Percentiles rank a stretch among this genome's conserved stretches.
Conservation (phyloP, 2,329 filamentous ascomycete genomes). For the Aspergillus candidus region DNA sequence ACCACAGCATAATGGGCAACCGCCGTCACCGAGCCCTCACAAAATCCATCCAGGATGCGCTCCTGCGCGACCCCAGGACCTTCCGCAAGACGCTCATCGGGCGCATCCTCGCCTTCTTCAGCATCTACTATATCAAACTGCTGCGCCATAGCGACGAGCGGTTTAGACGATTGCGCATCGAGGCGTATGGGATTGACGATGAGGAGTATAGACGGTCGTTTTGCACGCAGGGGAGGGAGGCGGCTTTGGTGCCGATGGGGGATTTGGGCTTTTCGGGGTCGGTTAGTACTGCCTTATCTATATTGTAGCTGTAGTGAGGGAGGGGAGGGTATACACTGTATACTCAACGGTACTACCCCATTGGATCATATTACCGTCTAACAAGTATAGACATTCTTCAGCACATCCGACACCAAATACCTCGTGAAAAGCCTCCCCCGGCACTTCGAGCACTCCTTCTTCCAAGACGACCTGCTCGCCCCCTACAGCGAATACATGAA, state of each 20-base stretch:
- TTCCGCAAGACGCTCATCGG: slow-evolving; percentile 33
- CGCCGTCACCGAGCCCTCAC: slow-evolving; percentile 21
- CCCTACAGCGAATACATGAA: slow-evolving; percentile 62
- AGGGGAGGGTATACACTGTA: no score
- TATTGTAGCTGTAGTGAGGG: not conserved
- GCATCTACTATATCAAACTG: slow-evolving; percentile 46
- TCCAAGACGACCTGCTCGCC: slow-evolving; percentile 58
- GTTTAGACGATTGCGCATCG: slow-evolving; percentile 48
- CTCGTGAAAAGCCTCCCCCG: slow-evolving; percentile 67
- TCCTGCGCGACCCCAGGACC: slow-evolving; percentile 23
- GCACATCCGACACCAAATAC: slow-evolving; percentile 59
- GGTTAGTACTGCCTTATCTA: slow-evolving; percentile 26
- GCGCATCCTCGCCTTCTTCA: slow-evolving; percentile 50
- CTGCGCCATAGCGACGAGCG: slow-evolving; percentile 42
- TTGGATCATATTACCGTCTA: not conserved
- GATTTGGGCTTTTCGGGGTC: slow-evolving; percentile 71
- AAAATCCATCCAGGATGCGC: slow-evolving; percentile 27
- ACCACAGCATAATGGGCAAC: slow-evolving; percentile 15
- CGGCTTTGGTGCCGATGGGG: slow-evolving; percentile 52
- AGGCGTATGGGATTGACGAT: slow-evolving; percentile 50
- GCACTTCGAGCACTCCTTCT: slow-evolving; percentile 64
- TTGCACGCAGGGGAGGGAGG: slow-evolving; percentile 35
- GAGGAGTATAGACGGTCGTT: slow-evolving; percentile 53
- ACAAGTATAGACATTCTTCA: slow-evolving; percentile 57
- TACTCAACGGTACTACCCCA: not conserved